Evolutionary conservation across 2,329 filamentous ascomycete genomes (phyloP), one percentile per base, ranked within the genome.

Genomic region (Hypomyces perniciosus): DNA sequence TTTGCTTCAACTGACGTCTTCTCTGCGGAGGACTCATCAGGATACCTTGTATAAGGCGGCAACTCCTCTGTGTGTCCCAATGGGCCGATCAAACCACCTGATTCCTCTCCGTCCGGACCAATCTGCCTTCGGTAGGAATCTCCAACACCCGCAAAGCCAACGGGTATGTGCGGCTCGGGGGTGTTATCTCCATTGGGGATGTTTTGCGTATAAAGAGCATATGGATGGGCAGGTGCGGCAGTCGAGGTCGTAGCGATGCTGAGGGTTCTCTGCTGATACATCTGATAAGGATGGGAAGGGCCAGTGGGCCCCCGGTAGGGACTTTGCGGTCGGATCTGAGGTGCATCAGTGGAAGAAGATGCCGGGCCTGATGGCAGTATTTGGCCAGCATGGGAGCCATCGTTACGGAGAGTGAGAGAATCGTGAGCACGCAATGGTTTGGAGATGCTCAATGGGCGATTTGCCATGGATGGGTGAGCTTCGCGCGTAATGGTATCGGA

Each of bases 11-110:
- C 66, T 64, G 13, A 66, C 58, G 44, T 67, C 61, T 79, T 90
- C 74, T 67, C 79, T 63, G 64, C 78, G 68, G 70, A 84, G 1
- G 74, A 74, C 51, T 89, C 86, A 47, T 95, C 88, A 2, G 91
- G 89, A 67, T 95, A 96, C 65, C 90, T 79, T 10, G 89, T 88
- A 64, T 97, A 97, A 1, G 92, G 92, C 9, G 92, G 92, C 13
- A 96, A 73, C 66, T 95, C 89, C 68, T 97, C 92, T 1, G 87
- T 85, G 63, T 96, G 90, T 1, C 91, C 91, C 61, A 95, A 83
- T 0, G 87, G 88, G 1, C 90, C 90, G 46, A 96, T 85, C 48
- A 96, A 81, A 64, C 91, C 90, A 43, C 86, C 89, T n/a, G 81
- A 74, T 59, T 96, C 91, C 68, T 96, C 90, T 47, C 89, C 89